These are phyloP conservation scores for Quillaja saponaria DNA, from an alignment of 306 rosid species.

Conservation along the genomic window DNA sequence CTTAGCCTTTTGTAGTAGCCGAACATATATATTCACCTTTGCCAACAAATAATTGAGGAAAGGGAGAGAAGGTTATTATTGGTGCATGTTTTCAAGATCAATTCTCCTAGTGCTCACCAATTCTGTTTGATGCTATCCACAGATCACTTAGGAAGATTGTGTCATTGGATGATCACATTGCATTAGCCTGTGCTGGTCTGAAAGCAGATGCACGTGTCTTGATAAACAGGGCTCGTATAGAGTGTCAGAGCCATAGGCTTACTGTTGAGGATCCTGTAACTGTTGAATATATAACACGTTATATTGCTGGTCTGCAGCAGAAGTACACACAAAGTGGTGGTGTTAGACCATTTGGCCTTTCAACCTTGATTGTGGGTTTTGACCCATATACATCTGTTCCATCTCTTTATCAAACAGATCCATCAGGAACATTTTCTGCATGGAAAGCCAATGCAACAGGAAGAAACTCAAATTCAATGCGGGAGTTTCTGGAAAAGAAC, in stretches of 20 bases:
- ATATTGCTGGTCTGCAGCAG: conserved; percentile 62
- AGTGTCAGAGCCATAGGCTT: conserved; percentile 62
- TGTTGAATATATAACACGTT: conserved; percentile 56
- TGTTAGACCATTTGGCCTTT: conserved; percentile 60
- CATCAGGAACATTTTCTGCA: conserved; percentile 59
- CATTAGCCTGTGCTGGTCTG: conserved; percentile 58
- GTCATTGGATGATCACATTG: conserved; percentile 52
- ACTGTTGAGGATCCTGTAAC: conserved; percentile 64
- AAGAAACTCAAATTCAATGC: conserved; percentile 56
- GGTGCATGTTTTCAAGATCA: background rate
- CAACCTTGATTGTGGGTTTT: conserved; percentile 56
- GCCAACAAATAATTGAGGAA: too few species aligned
- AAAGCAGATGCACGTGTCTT: conserved; percentile 62
- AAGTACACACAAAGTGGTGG: conserved; percentile 67
- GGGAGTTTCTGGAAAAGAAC: conserved; percentile 62
- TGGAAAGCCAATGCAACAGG: conserved; percentile 70
- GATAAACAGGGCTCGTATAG: conserved; percentile 57
- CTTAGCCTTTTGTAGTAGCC: background rate
- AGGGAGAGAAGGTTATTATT: too few species aligned
- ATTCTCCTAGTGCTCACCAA: background rate
- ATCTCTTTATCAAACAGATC: conserved; percentile 55
- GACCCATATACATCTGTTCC: conserved; percentile 47
- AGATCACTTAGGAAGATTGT: conserved; percentile 58
- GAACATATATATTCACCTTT: too few species aligned
- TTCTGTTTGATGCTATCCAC: conserved; percentile 1